Base-by-base conservation (phyloP, 352 stramenopile species). In the Globisporangium barbulae region DNA sequence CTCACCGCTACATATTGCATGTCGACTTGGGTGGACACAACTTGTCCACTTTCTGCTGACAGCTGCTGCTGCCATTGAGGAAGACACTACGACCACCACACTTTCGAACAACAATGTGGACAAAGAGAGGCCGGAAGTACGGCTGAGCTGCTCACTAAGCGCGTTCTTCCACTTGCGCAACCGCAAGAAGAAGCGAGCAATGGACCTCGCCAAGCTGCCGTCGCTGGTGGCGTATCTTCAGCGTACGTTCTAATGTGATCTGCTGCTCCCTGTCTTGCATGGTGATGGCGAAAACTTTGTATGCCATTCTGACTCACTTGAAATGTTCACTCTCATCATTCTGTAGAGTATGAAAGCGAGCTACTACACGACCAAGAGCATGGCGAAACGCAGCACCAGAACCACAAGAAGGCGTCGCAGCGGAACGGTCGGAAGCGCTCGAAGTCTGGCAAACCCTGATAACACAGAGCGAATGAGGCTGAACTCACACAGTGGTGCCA, bases 141-240 rank as follows among this genome's bases (percentile, higher is more conserved):
- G 12, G 17, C 39, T 56, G 50, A 61, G 44, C 7, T 49, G 55
- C 13, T 61, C 70, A 4, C 71, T 72, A 48, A 4, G 49, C 2
- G 64, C 67, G 31, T 79, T 82, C 39, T 85, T 88, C 45, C 61
- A 79, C n/a, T 48, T 78, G 31, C 66, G 67, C 13, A 90, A 90
- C 57, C 45, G 45, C 25, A 90, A 89, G 49, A 60, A 68, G 17
- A 55, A 53, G 19, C 70, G 77, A 8, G 81, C 81, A 21, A 66
- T 89, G 21, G 77, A 90, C 19, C 47, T 88, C n/a, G 67, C 59
- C 5, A 83, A 45, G n/a, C 45, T 83, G 33, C 67, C 77, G 8
- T 75, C 73, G 0, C 59, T 89, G 0, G 17, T 64, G 2, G 71
- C 71, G 22, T 70, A 59, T 30, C 69, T 81, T 0, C 52, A 58